phyloP scores from a whole-genome alignment of 371 early-diverging fungal genomes.

The Rhizopus arrhizus region DNA sequence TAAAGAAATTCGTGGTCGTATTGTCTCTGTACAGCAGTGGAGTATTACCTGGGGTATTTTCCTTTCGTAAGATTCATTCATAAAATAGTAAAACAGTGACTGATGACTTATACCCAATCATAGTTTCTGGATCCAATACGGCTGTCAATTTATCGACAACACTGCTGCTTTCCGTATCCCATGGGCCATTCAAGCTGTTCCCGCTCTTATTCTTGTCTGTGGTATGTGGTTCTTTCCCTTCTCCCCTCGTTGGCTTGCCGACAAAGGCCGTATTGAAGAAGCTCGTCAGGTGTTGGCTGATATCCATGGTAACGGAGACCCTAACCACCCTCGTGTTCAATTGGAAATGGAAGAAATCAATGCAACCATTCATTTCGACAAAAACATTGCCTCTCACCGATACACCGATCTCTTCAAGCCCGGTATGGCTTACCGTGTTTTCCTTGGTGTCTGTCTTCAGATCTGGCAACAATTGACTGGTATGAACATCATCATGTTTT shows the following conservation, averaged over 20 bases:
- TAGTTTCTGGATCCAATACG: constrained; percentile 36
- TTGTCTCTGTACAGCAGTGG: constrained; percentile 51
- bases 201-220: constrained; percentile 46
- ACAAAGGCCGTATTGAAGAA: constrained; percentile 69
- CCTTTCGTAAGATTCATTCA: constrained; percentile 32
- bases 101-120: neutral
- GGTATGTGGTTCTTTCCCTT: constrained; percentile 60
- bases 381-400: constrained; percentile 62
- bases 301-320: constrained; percentile 67
- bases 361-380: constrained; percentile 69
- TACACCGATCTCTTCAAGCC: constrained; percentile 76
- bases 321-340: constrained; percentile 57
- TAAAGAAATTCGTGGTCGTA: constrained; percentile 54
- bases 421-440: constrained; percentile 57
- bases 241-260: constrained; percentile 63
- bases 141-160: constrained; percentile 2
- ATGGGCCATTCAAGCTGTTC: constrained; percentile 50
- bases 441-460: constrained; percentile 75
- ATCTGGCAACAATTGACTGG: constrained; percentile 63
- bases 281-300: constrained; percentile 74
- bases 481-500: constrained; percentile 59
- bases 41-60: constrained; percentile 54
- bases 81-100: neutral
- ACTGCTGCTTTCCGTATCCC: constrained; percentile 53
- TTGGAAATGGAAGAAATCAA: constrained; percentile 79